A percentile compares a stretch with the other conserved stretches of the same genome.
Conservation (phyloP, 106 monocot genomes). For the Allium fistulosum region DNA sequence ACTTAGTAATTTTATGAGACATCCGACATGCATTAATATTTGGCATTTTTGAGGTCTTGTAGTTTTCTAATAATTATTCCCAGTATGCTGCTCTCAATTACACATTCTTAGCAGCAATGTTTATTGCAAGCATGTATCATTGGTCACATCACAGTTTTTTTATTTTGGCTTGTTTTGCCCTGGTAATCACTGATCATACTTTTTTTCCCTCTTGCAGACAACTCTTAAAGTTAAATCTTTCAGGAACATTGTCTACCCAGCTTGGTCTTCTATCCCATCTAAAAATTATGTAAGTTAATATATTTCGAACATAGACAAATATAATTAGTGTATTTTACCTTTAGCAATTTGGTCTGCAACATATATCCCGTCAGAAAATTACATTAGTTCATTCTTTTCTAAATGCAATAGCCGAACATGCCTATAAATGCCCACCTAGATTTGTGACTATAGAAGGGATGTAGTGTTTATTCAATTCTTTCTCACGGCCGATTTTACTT, state of each 20-base stretch:
- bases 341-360: no score
- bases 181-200: neutral
- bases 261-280: conserved; percentile 59
- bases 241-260: conserved; percentile 71
- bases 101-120: neutral
- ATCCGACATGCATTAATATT: neutral
- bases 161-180: neutral
- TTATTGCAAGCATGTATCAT: conserved; percentile 3
- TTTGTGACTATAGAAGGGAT: no score
- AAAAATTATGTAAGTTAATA: conserved; percentile 56
- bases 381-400: neutral
- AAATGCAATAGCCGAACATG: neutral
- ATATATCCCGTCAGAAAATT: no score
- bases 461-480: no score
- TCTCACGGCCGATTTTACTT: neutral
- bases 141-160: neutral
- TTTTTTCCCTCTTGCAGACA: conserved; percentile 31
- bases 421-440: neutral
- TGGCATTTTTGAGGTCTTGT: neutral
- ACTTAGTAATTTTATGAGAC: neutral
- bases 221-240: conserved; percentile 64
- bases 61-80: conserved; percentile 3
- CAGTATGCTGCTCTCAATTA: neutral
- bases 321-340: no score
- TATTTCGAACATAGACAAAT: neutral